phyloP scores from a whole-genome alignment of 2,329 filamentous ascomycete genomes.

The Cytospora paraplurivora region DNA sequence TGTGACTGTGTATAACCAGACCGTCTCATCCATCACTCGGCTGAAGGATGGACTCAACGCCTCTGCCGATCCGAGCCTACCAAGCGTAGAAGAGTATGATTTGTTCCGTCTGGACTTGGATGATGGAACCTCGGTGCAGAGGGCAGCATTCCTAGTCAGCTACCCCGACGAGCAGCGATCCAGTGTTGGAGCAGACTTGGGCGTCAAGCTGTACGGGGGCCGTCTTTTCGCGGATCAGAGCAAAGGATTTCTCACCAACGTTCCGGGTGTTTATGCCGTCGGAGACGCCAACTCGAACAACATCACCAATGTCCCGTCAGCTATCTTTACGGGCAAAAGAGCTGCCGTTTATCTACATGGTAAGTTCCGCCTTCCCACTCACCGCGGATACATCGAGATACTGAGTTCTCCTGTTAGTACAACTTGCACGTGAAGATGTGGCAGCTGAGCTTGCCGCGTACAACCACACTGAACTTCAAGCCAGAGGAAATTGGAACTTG shows the following conservation, averaged over 20 bases:
- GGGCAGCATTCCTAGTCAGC: constrained; percentile 55
- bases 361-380: constrained; percentile 39
- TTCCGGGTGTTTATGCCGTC: constrained; percentile 58
- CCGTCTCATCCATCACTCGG: constrained; percentile 51
- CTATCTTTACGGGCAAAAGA: constrained; percentile 60
- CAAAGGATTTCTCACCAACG: constrained; percentile 52
- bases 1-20: constrained; percentile 58
- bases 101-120: constrained; percentile 57
- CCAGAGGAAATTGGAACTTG: constrained; percentile 37
- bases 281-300: constrained; percentile 63
- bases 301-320: constrained; percentile 63
- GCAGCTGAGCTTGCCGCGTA: constrained; percentile 35
- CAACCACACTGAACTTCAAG: constrained; percentile 34
- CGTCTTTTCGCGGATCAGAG: constrained; percentile 46
- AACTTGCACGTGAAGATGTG: constrained; percentile 46
- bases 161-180: constrained; percentile 52
- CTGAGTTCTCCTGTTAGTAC: constrained; percentile 35
- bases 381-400: not conserved
- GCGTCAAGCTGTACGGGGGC: constrained; percentile 47
- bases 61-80: constrained; percentile 43
- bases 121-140: constrained; percentile 46
- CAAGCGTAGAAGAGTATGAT: constrained; percentile 53
- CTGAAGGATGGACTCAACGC: constrained; percentile 44
- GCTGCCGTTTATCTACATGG: constrained; percentile 60
- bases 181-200: constrained; percentile 47